phyloP scores from a whole-genome alignment of 805 yeast species.

The Starmera pachycereana region DNA sequence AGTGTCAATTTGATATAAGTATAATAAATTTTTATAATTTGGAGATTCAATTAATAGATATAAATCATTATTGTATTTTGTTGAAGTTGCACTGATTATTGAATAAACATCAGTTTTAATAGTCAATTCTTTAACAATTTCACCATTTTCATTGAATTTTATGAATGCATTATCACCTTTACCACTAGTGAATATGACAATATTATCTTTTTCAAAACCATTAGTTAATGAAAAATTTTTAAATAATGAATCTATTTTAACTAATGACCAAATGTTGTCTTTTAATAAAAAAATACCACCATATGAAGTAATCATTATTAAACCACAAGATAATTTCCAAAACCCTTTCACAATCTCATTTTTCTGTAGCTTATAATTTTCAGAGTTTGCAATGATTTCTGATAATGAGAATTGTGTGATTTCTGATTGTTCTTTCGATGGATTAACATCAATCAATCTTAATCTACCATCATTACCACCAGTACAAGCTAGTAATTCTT shows the following conservation, averaged over 20 bases:
- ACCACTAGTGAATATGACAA: slow-evolving; percentile 24
- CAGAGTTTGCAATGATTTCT: slow-evolving; percentile 23
- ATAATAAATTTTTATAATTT: slow-evolving; percentile 46
- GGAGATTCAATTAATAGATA: slow-evolving; percentile 55
- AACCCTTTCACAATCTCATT: slow-evolving; percentile 57
- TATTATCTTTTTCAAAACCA: slow-evolving; percentile 26
- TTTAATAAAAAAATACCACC: slow-evolving; percentile 37
- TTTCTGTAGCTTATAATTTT: slow-evolving; percentile 20
- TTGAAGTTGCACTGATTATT: slow-evolving; percentile 38
- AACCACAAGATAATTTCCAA: slow-evolving; percentile 33
- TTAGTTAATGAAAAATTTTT: slow-evolving; percentile 32
- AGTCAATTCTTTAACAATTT: slow-evolving; percentile 14
- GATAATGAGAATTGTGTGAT: slow-evolving; percentile 18
- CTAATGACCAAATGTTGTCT: slow-evolving; percentile 18
- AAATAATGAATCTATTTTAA: slow-evolving; percentile 19
- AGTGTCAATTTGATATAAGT: slow-evolving; percentile 27
- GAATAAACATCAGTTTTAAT: slow-evolving; percentile 27
- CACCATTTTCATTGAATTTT: slow-evolving; percentile 28
- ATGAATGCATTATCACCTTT: slow-evolving; percentile 35
- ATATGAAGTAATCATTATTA: slow-evolving; percentile 45
- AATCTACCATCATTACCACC: slow-evolving; percentile 94
- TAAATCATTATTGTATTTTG: slow-evolving; percentile 17
- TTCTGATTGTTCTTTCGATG: slow-evolving; percentile 22
- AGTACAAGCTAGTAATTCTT: slow-evolving; percentile 47
- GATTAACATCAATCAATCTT: slow-evolving; percentile 45